Conservation (phyloP, 1,139 yeast genomes). For the Geotrichum siamense region DNA sequence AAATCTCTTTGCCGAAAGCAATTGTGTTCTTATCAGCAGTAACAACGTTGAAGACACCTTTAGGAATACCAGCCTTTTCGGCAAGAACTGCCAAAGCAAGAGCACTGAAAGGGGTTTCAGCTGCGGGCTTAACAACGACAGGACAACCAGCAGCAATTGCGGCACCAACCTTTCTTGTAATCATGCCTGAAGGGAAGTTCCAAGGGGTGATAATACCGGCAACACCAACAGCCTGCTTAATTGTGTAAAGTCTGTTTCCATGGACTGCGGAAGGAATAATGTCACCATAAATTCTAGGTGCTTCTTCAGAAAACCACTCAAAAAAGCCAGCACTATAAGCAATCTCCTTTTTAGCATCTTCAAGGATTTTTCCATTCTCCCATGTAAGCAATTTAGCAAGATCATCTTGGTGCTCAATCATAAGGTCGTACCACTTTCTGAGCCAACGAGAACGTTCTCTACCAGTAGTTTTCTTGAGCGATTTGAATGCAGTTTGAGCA, state of each 20-base stretch:
- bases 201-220: constrained; percentile 91
- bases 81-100: constrained; percentile 69
- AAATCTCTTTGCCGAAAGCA: constrained; percentile 58
- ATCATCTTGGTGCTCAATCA: constrained; percentile 63
- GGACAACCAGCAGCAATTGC: constrained; percentile 94
- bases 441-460: constrained; percentile 62
- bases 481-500: constrained; percentile 54
- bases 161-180: constrained; percentile 83
- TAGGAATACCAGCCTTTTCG: constrained; percentile 79
- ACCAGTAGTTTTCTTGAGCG: constrained; percentile 51
- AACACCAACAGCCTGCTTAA: constrained; percentile 80
- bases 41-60: constrained; percentile 70
- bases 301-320: constrained; percentile 85
- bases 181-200: constrained; percentile 96
- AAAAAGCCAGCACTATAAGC: constrained; percentile 71
- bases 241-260: constrained; percentile 52
- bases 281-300: constrained; percentile 69
- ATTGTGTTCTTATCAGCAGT: constrained; percentile 45
- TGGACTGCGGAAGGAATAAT: constrained; percentile 58
- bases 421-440: constrained; percentile 52
- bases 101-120: constrained; percentile 83
- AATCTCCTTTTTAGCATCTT: constrained; percentile 73
- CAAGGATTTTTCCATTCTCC: constrained; percentile 78
- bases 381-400: constrained; percentile 63
- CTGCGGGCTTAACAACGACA: constrained; percentile 80